These are phyloP conservation scores for Amphibolis antarctica DNA, from an alignment of 106 monocot species.

Conservation along the genomic window DNA sequence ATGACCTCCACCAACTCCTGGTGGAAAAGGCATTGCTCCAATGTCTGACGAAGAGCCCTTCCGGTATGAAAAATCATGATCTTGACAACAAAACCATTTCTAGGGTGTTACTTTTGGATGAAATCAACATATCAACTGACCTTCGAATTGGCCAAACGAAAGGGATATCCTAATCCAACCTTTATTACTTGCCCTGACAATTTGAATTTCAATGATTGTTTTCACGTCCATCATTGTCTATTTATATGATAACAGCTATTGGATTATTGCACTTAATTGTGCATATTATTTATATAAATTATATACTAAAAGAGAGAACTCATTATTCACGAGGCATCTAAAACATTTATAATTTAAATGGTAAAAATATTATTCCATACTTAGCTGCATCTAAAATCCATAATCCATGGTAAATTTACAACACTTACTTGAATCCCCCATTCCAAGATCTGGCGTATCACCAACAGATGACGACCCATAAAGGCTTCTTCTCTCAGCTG, in stretches of 20 bases:
- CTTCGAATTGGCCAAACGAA: constrained; percentile 13
- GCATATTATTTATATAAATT: no score
- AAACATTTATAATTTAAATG: no score
- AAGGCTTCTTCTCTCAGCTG: constrained; percentile 82
- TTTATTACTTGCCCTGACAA: neutral
- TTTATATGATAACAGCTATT: neutral
- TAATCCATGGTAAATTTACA: neutral
- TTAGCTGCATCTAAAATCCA: neutral
- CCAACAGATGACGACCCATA: constrained; percentile 71
- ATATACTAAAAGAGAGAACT: no score
- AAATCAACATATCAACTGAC: constrained; percentile 17
- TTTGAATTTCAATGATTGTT: neutral
- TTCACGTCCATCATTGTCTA: neutral
- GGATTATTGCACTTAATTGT: no score
- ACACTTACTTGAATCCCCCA: constrained; percentile 76
- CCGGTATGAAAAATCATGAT: constrained; percentile 57
- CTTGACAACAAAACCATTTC: constrained; percentile 75
- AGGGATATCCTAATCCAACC: neutral
- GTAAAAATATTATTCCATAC: no score
- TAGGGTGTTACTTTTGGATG: constrained; percentile 34
- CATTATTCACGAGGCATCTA: no score
- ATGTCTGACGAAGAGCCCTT: constrained; percentile 60
- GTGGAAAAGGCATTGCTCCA: constrained; percentile 84
- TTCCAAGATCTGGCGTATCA: constrained; percentile 24
- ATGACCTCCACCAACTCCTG: constrained; percentile 80